Base-by-base conservation (phyloP, 202 grass and related monocot species). In the Setaria viridis region DNA sequence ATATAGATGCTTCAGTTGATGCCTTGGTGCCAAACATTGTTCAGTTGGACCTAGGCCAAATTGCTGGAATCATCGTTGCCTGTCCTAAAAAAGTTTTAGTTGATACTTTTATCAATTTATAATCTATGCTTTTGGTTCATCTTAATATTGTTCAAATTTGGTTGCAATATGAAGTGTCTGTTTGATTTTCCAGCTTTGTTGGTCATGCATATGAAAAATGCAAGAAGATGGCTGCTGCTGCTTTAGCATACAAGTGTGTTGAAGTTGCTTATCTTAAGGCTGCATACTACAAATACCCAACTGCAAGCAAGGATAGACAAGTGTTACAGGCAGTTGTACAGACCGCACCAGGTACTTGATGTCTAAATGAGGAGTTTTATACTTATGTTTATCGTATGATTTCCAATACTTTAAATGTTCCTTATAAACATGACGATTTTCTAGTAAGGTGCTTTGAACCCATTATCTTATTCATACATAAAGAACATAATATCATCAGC, bases 241-340 rank as follows among this genome's bases (percentile, higher is more conserved):
- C 96, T 73, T 94, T 99, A 88, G 96, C 96, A 85, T 95, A 92
- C 67, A 99, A 99, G 65, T 99, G 96, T 86, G 96, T 99, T 29
- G 96, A 94, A 90, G 93, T 99, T 51, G 96, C 96, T 72, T 94
- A 99, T 89, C 84, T 99, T 14, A 99, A 95, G 78, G 90, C 91
- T 76, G 93, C 96, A 63, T 99, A 92, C 84, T 94, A 91, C 81
- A 99, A 94, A 86, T 85, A 89, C 80, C 90, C 88, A 65, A 81
- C 70, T 82, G 88, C 93, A 70, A 92, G 54, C 82, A 95, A 95
- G 80, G 96, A 99, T 71, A 89, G 91, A 58, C 91, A 99, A 85
- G 91, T 91, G 29, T 81, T 99, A 74, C 96, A 95, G 85, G 73
- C 88, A 82, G 84, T 91, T 87, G 90, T 95, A 72, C 96, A 94